Evolutionary conservation across 148 eudicot genomes (phyloP).

Genomic region (Nepenthes gracilis): DNA sequence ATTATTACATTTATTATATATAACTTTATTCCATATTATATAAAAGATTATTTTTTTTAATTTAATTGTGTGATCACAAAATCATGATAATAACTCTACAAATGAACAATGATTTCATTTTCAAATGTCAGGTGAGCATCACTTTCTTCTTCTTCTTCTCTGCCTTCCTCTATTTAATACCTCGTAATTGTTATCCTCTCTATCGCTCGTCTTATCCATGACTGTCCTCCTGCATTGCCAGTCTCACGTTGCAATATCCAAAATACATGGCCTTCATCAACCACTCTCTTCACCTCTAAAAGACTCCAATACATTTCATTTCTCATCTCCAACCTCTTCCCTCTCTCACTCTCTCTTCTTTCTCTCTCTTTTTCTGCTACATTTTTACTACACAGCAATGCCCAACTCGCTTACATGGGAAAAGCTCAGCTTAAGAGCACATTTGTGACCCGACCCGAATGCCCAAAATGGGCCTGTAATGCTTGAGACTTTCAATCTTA

Average conservation of each 20-base stretch:
- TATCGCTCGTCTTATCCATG: constrained; percentile 2
- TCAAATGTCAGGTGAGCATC: too few species aligned
- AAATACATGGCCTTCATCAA: constrained; percentile 10
- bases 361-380: constrained; percentile 4
- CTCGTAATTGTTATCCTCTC: not conserved
- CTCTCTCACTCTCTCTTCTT: constrained; percentile 9
- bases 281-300: constrained; percentile 14
- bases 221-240: constrained; percentile 16
- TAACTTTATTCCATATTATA: too few species aligned
- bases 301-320: constrained; percentile 8
- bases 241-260: constrained; percentile 35
- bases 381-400: constrained; percentile 9
- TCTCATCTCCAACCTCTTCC: constrained; percentile 12
- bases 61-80: too few species aligned
- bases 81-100: too few species aligned
- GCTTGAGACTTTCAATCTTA: not conserved
- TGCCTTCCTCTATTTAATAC: not conserved
- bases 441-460: not conserved
- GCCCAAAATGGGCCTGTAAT: not conserved
- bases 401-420: constrained; percentile 9
- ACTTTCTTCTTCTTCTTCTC: too few species aligned
- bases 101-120: too few species aligned
- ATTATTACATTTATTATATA: too few species aligned
- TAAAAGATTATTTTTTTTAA: too few species aligned
- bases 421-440: not conserved